Evolutionary conservation across 768 basidiomycete species (phyloP).

Genomic region (Macrocybe gigantea): DNA sequence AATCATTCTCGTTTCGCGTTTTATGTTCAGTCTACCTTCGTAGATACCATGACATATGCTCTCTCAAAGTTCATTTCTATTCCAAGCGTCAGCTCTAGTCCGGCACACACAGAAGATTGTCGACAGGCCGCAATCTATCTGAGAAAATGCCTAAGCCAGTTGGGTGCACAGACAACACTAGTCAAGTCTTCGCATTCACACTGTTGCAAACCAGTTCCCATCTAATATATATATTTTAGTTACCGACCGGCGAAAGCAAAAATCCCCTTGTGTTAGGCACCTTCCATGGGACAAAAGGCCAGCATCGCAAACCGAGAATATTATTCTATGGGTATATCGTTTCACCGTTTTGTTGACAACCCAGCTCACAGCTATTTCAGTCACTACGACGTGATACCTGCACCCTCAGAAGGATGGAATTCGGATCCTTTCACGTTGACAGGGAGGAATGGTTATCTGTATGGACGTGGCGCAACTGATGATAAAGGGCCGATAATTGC

Average conservation of each 20-base stretch:
- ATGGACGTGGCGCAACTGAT: slow-evolving; percentile 89
- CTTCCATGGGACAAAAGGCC: slow-evolving; percentile 66
- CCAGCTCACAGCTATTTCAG: slow-evolving; percentile 25
- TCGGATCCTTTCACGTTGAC: slow-evolving; percentile 79
- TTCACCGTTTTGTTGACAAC: not conserved
- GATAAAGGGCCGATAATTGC: slow-evolving; percentile 96
- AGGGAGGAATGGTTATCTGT: slow-evolving; percentile 84
- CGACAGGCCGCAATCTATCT: slow-evolving; percentile 92
- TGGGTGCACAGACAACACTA: slow-evolving; percentile 79
- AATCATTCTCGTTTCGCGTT: not conserved
- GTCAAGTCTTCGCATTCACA: slow-evolving; percentile 32
- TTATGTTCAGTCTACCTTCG: not conserved
- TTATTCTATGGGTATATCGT: slow-evolving; percentile 80
- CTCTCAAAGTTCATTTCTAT: slow-evolving; percentile 84
- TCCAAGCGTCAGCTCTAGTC: slow-evolving; percentile 73
- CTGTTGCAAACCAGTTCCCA: not conserved
- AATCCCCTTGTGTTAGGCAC: slow-evolving; percentile 90
- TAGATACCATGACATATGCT: slow-evolving; percentile 73
- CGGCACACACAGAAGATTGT: slow-evolving; percentile 75
- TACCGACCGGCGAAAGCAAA: slow-evolving; percentile 67
- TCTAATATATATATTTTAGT: slow-evolving; percentile 30
- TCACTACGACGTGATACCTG: slow-evolving; percentile 96
- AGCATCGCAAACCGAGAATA: slow-evolving; percentile 60
- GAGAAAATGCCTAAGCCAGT: slow-evolving; percentile 79
- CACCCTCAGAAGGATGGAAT: slow-evolving; percentile 68